Conservation (phyloP, 805 yeast genomes). For the Ogataea trehalophila region DNA sequence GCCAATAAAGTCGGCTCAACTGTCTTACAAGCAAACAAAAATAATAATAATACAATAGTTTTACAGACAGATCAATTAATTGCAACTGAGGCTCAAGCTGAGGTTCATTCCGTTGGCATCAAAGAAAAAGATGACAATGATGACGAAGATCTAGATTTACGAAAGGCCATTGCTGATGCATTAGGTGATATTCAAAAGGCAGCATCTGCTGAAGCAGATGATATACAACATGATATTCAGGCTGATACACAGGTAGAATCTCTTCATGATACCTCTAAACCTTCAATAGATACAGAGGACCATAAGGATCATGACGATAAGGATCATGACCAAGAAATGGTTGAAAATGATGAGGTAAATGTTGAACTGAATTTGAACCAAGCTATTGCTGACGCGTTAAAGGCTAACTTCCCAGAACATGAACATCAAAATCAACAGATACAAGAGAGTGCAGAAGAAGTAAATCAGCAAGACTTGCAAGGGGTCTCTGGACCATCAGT, state of each 20-base stretch:
- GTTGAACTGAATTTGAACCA: conserved; percentile 3
- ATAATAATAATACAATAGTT: no score
- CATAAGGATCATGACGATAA: not conserved
- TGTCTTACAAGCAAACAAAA: no score
- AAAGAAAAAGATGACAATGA: not conserved
- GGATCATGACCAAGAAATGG: not conserved
- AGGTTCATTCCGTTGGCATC: no score
- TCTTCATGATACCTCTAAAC: no score
- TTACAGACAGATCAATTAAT: no score
- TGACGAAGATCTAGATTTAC: no score
- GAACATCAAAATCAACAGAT: not conserved
- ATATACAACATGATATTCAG: not conserved
- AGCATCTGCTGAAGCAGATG: not conserved
- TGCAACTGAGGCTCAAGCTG: no score
- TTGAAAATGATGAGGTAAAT: not conserved
- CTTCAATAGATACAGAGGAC: no score
- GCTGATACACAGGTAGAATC: no score
- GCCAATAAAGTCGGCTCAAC: no score
- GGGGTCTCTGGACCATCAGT: not conserved
- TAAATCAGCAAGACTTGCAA: not conserved
- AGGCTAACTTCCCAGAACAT: conserved; percentile 1
- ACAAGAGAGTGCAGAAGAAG: not conserved
- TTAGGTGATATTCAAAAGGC: not conserved
- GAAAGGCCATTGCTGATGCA: not conserved
- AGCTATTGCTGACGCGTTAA: conserved; percentile 14